phyloP scores from a whole-genome alignment of 2,329 filamentous ascomycete species.

The Blastomyces gilchristii region DNA sequence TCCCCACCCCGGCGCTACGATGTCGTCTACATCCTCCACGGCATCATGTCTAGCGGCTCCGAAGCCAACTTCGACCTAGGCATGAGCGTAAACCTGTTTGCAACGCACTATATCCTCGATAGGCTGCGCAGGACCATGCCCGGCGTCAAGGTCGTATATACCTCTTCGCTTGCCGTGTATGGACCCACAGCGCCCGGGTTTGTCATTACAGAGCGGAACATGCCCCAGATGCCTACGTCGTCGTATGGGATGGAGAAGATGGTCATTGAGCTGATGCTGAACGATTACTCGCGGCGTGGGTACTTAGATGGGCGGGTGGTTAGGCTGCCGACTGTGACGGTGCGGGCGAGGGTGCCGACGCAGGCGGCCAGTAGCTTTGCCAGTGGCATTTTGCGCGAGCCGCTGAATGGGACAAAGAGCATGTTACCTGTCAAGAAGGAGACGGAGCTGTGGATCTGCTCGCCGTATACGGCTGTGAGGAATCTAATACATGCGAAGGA shows the following conservation, averaged over 20 bases:
- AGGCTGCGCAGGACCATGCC: conserved; percentile 36
- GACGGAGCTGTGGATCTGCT: conserved; percentile 49
- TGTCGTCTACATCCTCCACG: conserved; percentile 44
- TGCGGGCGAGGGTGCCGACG: conserved; percentile 42
- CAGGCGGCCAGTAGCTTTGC: conserved; percentile 44
- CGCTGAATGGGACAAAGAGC: conserved; percentile 41
- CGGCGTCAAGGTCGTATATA: conserved; percentile 41
- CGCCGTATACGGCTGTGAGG: conserved; percentile 44
- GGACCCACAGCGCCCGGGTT: conserved; percentile 38
- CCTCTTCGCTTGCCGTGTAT: conserved; percentile 42
- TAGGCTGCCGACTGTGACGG: conserved; percentile 43
- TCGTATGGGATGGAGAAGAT: conserved; percentile 46
- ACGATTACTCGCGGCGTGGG: conserved; percentile 43
- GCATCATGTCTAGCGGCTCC: conserved; percentile 45
- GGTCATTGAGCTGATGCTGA: conserved; percentile 41
- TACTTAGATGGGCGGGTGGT: conserved; percentile 39
- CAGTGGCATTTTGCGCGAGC: conserved; percentile 45
- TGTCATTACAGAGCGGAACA: conserved; percentile 36
- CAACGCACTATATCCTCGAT: conserved; percentile 41
- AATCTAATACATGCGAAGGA: conserved; percentile 46
- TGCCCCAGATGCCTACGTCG: conserved; percentile 39
- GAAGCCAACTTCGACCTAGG: conserved; percentile 45
- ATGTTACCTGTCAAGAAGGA: conserved; percentile 42
- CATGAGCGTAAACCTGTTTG: conserved; percentile 42
- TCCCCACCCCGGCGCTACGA: conserved; percentile 32